phyloP scores from a whole-genome alignment of 805 yeast species.

The Suhomyces xylopsoci region DNA sequence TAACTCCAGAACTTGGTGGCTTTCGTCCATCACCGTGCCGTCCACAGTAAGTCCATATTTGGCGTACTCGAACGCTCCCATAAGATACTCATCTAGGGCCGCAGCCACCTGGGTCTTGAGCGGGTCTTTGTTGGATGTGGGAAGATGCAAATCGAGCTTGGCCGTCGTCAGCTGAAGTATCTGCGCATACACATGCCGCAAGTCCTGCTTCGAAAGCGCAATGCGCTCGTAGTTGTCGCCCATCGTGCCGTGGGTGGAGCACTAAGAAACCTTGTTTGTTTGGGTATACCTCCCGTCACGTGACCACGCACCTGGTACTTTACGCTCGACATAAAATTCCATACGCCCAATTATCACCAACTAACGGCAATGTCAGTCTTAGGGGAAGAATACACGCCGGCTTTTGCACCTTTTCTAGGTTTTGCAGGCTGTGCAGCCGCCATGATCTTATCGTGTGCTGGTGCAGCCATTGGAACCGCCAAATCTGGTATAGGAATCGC shows the following conservation, averaged over 20 bases:
- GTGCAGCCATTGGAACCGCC: slow-evolving; percentile 98
- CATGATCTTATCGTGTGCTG: slow-evolving; percentile 88
- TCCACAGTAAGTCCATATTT: slow-evolving; percentile 56
- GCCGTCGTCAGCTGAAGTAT: slow-evolving; percentile 39
- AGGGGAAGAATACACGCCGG: slow-evolving; percentile 72
- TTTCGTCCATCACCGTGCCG: slow-evolving; percentile 32
- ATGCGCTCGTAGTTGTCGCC: slow-evolving; percentile 35
- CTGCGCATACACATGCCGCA: slow-evolving; percentile 46
- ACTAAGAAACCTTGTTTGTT: neutral
- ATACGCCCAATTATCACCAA: neutral
- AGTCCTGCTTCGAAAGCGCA: slow-evolving; percentile 51
- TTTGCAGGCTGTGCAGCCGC: slow-evolving; percentile 97
- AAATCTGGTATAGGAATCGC: slow-evolving; percentile 97
- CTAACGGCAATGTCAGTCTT: slow-evolving; percentile 7
- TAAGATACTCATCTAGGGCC: slow-evolving; percentile 44
- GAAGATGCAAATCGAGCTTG: slow-evolving; percentile 50
- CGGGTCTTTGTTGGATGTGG: slow-evolving; percentile 35
- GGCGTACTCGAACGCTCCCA: slow-evolving; percentile 55
- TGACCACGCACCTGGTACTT: neutral
- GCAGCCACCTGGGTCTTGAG: slow-evolving; percentile 43
- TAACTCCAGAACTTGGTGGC: slow-evolving; percentile 17
- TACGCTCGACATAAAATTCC: neutral
- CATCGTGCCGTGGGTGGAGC: neutral
- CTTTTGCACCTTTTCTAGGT: slow-evolving; percentile 95
- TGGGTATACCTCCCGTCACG: neutral